phyloP scores from a whole-genome alignment of 2,329 filamentous ascomycete species.

The Hypoxylon sp. region DNA sequence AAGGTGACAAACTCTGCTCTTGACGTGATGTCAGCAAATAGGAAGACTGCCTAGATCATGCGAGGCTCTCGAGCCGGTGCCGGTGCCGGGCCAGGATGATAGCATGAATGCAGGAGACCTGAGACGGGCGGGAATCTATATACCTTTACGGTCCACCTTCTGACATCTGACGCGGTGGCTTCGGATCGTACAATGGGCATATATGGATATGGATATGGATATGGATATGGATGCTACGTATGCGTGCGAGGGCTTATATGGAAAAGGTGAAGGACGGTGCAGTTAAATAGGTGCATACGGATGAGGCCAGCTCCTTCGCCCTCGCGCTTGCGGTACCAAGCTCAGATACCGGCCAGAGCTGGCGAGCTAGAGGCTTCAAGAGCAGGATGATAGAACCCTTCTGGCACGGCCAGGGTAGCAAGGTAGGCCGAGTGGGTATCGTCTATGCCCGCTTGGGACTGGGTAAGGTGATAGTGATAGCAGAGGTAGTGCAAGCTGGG shows the following conservation, averaged over 20 bases:
- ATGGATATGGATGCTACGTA: too few species aligned
- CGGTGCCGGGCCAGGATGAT: conserved; percentile 19
- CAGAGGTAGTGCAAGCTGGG: conserved; percentile 43
- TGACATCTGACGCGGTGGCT: conserved; percentile 42
- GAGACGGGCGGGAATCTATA: conserved; percentile 49
- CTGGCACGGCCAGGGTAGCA: conserved; percentile 35
- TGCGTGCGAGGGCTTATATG: conserved; percentile 31
- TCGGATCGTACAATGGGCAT: conserved; percentile 45
- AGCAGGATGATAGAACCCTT: conserved; percentile 36
- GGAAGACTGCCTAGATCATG: conserved; percentile 12
- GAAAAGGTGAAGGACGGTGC: conserved; percentile 38
- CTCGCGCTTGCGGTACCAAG: conserved; percentile 31
- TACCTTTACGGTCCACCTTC: conserved; percentile 39
- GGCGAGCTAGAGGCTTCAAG: conserved; percentile 41
- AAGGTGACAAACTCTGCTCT: not conserved
- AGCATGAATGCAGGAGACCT: conserved; percentile 42
- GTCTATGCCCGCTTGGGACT: conserved; percentile 42
- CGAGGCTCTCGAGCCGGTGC: conserved; percentile 14
- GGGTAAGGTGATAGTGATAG: conserved; percentile 38
- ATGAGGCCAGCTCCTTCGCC: conserved; percentile 38
- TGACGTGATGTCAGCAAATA: conserved; percentile 14
- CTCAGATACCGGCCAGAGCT: conserved; percentile 42
- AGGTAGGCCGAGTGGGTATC: conserved; percentile 37
- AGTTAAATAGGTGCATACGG: conserved; percentile 40
- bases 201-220: too few species aligned